phyloP scores from a whole-genome alignment of 192 early-diverging fungal species.

The Backusella mclennaniae region DNA sequence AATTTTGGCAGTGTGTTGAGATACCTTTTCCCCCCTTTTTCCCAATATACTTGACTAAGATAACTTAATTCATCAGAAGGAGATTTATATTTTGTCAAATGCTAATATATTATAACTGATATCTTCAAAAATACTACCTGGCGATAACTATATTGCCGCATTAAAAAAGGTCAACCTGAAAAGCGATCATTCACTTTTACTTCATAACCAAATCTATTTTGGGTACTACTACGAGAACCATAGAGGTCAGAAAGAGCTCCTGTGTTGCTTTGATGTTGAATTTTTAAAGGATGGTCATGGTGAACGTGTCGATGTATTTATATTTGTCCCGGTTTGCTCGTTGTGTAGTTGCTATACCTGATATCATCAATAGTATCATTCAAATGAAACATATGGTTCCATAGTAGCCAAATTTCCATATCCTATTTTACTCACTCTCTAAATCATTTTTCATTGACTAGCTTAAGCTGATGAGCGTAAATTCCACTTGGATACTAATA shows the following conservation, averaged over 20 bases:
- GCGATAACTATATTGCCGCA: constrained; percentile 83
- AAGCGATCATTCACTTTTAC: constrained; percentile 80
- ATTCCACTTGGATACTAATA: too few relatives aligned
- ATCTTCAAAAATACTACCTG: too few relatives aligned
- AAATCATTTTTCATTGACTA: too few relatives aligned
- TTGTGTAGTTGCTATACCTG: constrained; percentile 84
- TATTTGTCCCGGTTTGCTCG: constrained; percentile 97
- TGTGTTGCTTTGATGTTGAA: constrained; percentile 89
- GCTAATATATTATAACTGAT: too few relatives aligned
- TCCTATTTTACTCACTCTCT: too few relatives aligned
- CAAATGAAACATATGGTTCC: constrained; percentile 59
- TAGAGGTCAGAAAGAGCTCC: constrained; percentile 90
- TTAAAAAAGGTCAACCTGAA: constrained; percentile 98
- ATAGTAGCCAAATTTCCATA: constrained; percentile 65
- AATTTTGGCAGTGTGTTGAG: too few relatives aligned
- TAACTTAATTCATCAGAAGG: too few relatives aligned
- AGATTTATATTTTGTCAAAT: too few relatives aligned
- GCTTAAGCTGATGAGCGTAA: too few relatives aligned
- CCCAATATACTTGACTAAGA: too few relatives aligned
- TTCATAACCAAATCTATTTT: constrained; percentile 95
- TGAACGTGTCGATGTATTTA: constrained; percentile 93
- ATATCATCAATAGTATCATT: constrained; percentile 70
- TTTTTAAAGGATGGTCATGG: constrained; percentile 85
- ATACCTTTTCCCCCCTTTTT: too few relatives aligned
- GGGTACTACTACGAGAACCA: constrained; percentile 98